Conservation (phyloP, 768 basidiomycete species). For the Mycena latifolia region DNA sequence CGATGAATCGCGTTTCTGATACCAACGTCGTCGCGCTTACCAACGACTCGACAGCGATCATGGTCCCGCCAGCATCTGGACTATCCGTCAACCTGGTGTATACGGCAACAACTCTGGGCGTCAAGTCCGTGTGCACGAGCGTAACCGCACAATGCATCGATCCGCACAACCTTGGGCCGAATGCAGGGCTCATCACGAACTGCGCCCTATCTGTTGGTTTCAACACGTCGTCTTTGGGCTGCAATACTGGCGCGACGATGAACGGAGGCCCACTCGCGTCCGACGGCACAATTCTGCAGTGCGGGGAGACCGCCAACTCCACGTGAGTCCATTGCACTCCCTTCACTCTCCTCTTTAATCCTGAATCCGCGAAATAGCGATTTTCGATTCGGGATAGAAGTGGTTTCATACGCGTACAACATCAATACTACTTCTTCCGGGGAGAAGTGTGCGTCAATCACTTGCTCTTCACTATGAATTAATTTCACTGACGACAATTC, state of each 20-base stretch:
- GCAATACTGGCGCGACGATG: no score
- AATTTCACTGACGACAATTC: no score
- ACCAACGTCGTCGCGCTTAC: conserved; percentile 14
- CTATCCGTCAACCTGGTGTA: neutral
- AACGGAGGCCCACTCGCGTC: no score
- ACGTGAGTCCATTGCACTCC: no score
- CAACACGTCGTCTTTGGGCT: neutral
- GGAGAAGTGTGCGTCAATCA: no score
- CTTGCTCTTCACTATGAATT: no score
- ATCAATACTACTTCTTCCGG: neutral
- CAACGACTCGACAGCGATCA: conserved; percentile 23
- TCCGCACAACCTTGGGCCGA: neutral
- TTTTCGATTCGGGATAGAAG: neutral
- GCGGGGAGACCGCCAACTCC: no score
- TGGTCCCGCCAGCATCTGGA: conserved; percentile 1
- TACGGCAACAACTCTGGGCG: neutral
- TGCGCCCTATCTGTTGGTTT: conserved; percentile 5
- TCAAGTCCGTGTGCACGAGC: conserved; percentile 10
- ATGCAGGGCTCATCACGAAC: neutral
- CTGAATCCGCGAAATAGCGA: neutral
- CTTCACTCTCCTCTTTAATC: no score
- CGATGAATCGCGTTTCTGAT: conserved; percentile 12
- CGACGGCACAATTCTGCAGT: no score
- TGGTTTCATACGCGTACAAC: neutral
- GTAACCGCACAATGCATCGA: conserved; percentile 7